Percentiles rank a stretch among this genome's conserved stretches.
phyloP scores from a whole-genome alignment of 2,329 filamentous ascomycete genomes.

The Penicillium sp. region DNA sequence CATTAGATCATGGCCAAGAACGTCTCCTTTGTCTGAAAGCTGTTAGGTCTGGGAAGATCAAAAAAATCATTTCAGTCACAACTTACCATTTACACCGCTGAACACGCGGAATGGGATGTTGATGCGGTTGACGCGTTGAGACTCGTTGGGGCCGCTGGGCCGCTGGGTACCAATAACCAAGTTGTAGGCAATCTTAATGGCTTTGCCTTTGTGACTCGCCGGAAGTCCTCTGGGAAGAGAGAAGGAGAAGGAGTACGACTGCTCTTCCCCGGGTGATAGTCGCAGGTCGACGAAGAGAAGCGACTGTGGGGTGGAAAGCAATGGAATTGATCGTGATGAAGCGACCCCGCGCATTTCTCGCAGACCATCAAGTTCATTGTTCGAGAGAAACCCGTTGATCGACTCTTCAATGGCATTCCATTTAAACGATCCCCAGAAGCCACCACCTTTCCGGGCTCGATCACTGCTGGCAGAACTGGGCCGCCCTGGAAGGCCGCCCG shows the following conservation, averaged over 20 bases:
- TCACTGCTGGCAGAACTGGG: slow-evolving; percentile 36
- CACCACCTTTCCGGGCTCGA: slow-evolving; percentile 63
- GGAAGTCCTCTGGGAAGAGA: slow-evolving; percentile 84
- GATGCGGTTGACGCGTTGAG: slow-evolving; percentile 80
- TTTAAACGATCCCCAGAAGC: slow-evolving; percentile 78
- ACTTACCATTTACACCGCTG: slow-evolving; percentile 77
- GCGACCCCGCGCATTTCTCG: slow-evolving; percentile 90
- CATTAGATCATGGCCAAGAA: slow-evolving; percentile 91
- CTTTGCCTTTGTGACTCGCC: slow-evolving; percentile 84
- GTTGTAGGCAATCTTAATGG: slow-evolving; percentile 90
- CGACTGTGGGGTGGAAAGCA: slow-evolving; percentile 93
- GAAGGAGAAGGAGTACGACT: slow-evolving; percentile 82
- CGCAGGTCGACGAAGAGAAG: slow-evolving; percentile 92
- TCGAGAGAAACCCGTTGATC: slow-evolving; percentile 80
- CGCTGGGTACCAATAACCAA: slow-evolving; percentile 89
- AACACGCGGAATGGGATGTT: slow-evolving; percentile 91
- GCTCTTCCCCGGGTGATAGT: slow-evolving; percentile 83
- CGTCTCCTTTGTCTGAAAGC: slow-evolving; percentile 66
- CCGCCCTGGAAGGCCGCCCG: slow-evolving; percentile 68
- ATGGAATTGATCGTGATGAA: slow-evolving; percentile 80
- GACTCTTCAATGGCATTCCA: slow-evolving; percentile 88
- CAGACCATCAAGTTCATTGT: slow-evolving; percentile 84
- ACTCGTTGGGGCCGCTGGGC: slow-evolving; percentile 71
- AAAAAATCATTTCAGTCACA: background rate
- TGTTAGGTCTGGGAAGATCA: slow-evolving; percentile 19